Evolutionary conservation across 371 early-diverging fungal species (phyloP).

Genomic region (Apophysomyces sp.): DNA sequence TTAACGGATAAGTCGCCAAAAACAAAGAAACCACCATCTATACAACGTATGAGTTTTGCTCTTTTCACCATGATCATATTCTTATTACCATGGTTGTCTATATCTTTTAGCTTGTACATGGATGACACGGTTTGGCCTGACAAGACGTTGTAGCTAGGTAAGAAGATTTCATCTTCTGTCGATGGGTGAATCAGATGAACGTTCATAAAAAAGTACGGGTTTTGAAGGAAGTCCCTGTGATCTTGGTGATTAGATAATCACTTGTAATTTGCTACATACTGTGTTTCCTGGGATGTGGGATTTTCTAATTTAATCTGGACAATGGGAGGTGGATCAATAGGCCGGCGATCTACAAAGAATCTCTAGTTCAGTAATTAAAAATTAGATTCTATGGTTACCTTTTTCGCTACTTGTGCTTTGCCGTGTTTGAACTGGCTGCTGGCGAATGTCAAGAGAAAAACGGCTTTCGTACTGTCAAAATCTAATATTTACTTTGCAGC

Average conservation of each 20-base stretch:
- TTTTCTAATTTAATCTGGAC: slow-evolving; percentile 18
- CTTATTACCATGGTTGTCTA: slow-evolving; percentile 35
- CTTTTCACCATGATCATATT: background rate
- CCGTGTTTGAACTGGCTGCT: slow-evolving; percentile 22
- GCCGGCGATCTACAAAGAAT: slow-evolving; percentile 11
- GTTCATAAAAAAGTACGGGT: slow-evolving; percentile 43
- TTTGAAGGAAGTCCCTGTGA: slow-evolving; percentile 61
- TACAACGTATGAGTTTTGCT: background rate
- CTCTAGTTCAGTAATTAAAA: background rate
- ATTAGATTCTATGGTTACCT: slow-evolving; percentile 5
- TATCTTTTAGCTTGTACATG: slow-evolving; percentile 46
- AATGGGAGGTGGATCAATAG: slow-evolving; percentile 27
- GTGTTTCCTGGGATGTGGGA: slow-evolving; percentile 9
- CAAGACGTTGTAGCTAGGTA: slow-evolving; percentile 33
- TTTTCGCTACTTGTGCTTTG: slow-evolving; percentile 20
- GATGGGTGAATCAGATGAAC: slow-evolving; percentile 43
- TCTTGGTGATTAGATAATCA: background rate
- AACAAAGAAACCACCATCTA: slow-evolving; percentile 91
- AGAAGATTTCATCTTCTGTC: slow-evolving; percentile 29
- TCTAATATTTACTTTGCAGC: background rate
- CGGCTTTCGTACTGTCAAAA: background rate
- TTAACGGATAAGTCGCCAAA: slow-evolving; percentile 93
- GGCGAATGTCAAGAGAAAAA: slow-evolving; percentile 11
- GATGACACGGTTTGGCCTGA: slow-evolving; percentile 48
- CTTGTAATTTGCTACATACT: background rate